A percentile compares a stretch with the other conserved stretches of the same genome.
Evolutionary conservation across 345 rosid species (phyloP).

Genomic region (Eucalyptus cladocalyx): DNA sequence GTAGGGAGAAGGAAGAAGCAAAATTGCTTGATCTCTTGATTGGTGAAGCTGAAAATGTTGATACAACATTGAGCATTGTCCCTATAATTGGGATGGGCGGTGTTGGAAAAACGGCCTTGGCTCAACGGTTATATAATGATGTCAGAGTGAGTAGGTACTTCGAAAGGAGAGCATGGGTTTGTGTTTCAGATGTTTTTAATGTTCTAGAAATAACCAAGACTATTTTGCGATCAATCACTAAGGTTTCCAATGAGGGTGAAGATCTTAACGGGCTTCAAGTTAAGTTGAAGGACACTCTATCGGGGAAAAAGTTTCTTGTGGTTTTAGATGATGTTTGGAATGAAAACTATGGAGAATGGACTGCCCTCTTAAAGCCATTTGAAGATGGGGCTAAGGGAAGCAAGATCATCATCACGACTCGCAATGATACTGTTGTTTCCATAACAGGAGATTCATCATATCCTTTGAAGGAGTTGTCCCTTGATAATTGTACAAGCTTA

Average conservation of each 20-base stretch:
- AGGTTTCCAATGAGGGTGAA: background rate
- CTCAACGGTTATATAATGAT: background rate
- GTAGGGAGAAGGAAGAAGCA: background rate
- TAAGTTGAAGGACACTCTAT: background rate
- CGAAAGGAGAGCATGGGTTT: background rate
- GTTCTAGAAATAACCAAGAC: no score
- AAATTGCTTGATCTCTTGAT: background rate
- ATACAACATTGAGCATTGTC: background rate
- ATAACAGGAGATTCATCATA: rapidly evolving
- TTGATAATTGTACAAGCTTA: background rate
- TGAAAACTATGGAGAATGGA: background rate
- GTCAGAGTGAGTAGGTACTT: background rate
- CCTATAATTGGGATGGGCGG: background rate
- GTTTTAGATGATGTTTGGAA: background rate
- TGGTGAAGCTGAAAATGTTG: background rate
- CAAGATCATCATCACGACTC: background rate
- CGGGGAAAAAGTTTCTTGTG: background rate
- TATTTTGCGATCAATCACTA: no score
- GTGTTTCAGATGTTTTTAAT: background rate
- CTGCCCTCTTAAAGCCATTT: background rate
- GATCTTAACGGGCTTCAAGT: background rate
- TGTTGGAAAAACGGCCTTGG: background rate
- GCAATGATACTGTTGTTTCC: background rate
- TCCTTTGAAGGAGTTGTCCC: background rate
- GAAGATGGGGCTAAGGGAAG: background rate